A percentile compares a stretch with the other conserved stretches of the same genome.
phyloP scores from a whole-genome alignment of 2,329 filamentous ascomycete genomes.

The Coniochaeta ligniaria region DNA sequence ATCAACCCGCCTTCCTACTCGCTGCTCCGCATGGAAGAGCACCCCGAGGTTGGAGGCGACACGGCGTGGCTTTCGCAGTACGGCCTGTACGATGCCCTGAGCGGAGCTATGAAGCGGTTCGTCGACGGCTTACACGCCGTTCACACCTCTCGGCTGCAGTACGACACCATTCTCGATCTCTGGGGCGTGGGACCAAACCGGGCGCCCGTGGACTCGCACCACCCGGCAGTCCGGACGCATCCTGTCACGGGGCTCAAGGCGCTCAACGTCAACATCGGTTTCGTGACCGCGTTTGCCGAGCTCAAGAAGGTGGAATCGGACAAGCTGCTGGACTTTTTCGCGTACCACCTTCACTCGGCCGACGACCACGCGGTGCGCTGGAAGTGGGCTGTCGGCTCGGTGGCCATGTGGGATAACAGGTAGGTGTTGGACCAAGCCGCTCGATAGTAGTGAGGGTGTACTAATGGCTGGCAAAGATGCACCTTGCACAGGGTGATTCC shows the following conservation, averaged over 20 bases:
- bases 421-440: slow-evolving; percentile 4
- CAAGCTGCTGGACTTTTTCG: slow-evolving; percentile 36
- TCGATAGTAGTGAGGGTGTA: not conserved
- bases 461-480: slow-evolving; percentile 13
- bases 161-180: slow-evolving; percentile 38
- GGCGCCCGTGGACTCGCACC: slow-evolving; percentile 37
- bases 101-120: slow-evolving; percentile 31
- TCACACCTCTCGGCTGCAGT: slow-evolving; percentile 36
- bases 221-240: slow-evolving; percentile 40
- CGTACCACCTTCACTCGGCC: slow-evolving; percentile 37
- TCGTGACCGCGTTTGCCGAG: slow-evolving; percentile 39
- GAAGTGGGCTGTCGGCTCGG: slow-evolving; percentile 40
- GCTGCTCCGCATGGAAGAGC: slow-evolving; percentile 42
- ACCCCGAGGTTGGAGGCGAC: slow-evolving; percentile 37
- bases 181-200: slow-evolving; percentile 32
- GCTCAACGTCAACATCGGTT: slow-evolving; percentile 37
- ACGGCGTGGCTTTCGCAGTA: slow-evolving; percentile 40
- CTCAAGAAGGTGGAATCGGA: slow-evolving; percentile 41
- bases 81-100: slow-evolving; percentile 36
- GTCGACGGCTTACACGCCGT: slow-evolving; percentile 35
- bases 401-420: slow-evolving; percentile 45
- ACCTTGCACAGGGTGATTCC: slow-evolving; percentile 33
- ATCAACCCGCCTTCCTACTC: slow-evolving; percentile 44
- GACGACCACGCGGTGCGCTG: slow-evolving; percentile 42
- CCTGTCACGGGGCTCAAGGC: slow-evolving; percentile 38